Evolutionary conservation across 495 filamentous ascomycete species (phyloP), one percentile per base, ranked within the genome.

Genomic region (Aspergillus ostianus): DNA sequence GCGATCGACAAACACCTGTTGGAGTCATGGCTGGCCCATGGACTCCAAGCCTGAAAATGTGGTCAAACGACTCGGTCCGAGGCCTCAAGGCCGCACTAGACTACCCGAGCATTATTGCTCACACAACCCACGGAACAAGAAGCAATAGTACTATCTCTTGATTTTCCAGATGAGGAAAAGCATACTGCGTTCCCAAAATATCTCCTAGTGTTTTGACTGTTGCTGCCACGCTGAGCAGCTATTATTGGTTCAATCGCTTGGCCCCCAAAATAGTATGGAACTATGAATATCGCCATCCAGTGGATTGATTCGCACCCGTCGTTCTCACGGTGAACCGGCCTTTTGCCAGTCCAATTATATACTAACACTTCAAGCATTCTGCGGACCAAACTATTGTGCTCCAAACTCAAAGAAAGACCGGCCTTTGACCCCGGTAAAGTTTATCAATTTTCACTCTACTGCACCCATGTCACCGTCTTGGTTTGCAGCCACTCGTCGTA

Each of bases 401-500:
- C 36, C 13, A 15, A 41, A 41, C 36, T 41, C 36, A 41, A 41
- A 41, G 36, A 8, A 41, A 41, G 36, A 6, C 29, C 29, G 29
- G 29, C 6, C n/a, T n/a, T n/a, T n/a, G n/a, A n/a, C 2, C 29
- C 29, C 68, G 3, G 21, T 12, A 50, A 29, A 26, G 49, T 21
- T 21, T 29, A 53, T 30, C 21, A 32, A 10, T 26, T 53, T 50
- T 52, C 5, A 23, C 47, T 26, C 54, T 58, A 78, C 52, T 78
- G 73, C 23, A 67, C 57, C 77, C 77, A 96, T 6, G 91, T 96
- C 3, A 96, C 81, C 2, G 87, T 92, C 84, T 97, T 97, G 30
- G 85, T 86, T 72, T 86, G 82, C 69, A 93, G 69, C 82, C 92
- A 97, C 77, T 97, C 93, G 27, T 89, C 79, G 49, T 84, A 75